A percentile compares a stretch with the other conserved stretches of the same genome.
Conservation (phyloP, 106 monocot species). For the Apostasia ramifera region DNA sequence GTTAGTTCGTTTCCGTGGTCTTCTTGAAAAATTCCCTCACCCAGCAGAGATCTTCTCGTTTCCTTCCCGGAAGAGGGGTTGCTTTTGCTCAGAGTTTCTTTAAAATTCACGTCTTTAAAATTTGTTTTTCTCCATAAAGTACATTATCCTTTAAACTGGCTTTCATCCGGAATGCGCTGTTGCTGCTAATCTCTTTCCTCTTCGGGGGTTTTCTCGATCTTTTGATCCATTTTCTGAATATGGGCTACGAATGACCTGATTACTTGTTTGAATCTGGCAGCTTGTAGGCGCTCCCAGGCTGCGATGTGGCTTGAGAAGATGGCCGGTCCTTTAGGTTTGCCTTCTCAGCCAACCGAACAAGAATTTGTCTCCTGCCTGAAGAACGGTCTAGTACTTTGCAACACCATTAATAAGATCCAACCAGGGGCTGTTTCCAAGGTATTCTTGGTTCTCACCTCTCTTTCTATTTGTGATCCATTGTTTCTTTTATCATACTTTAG, state of each 20-base stretch:
- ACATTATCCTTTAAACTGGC: background rate
- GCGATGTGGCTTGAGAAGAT: slow-evolving; percentile 48
- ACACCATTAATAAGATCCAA: slow-evolving; percentile 65
- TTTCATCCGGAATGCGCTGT: background rate
- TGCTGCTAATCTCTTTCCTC: background rate
- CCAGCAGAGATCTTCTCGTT: background rate
- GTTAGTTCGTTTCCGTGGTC: background rate
- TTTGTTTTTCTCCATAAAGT: background rate
- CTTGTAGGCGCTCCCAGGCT: slow-evolving; percentile 53
- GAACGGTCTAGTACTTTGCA: slow-evolving; percentile 65
- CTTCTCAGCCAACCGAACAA: slow-evolving; percentile 42
- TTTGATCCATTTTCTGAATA: background rate
- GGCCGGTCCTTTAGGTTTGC: slow-evolving; percentile 35
- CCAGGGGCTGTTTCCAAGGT: slow-evolving; percentile 61
- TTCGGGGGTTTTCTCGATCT: background rate
- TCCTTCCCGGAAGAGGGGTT: background rate
- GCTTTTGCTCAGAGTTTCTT: background rate
- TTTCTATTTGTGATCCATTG: background rate
- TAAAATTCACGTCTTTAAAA: background rate
- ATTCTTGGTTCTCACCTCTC: background rate
- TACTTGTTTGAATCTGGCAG: slow-evolving; percentile 22
- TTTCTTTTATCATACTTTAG: background rate
- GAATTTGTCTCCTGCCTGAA: slow-evolving; percentile 55
- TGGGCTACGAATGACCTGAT: background rate
- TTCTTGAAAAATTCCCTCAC: background rate